Evolutionary conservation across 768 basidiomycete species (phyloP).

Genomic region (Mycena polygramma): DNA sequence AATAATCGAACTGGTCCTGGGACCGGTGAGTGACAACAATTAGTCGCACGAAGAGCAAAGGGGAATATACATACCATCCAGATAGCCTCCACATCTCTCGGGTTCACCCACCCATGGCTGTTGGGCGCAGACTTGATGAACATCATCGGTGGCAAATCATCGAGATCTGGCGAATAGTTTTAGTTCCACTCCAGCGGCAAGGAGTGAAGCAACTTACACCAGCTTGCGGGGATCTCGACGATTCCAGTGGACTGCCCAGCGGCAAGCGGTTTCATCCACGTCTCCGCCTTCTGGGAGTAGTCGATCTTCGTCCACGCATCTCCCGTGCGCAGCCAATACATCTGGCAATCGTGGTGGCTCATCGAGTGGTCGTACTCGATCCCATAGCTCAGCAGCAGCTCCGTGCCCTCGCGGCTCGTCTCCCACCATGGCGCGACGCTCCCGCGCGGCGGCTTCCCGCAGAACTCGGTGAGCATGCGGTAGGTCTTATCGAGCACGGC

Average conservation of each 20-base stretch:
- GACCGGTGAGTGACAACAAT: no score
- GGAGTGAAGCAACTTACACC: slow-evolving; percentile 60
- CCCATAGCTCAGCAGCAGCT: slow-evolving; percentile 76
- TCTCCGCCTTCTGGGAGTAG: slow-evolving; percentile 66
- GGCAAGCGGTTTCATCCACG: slow-evolving; percentile 82
- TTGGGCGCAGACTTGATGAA: slow-evolving; percentile 78
- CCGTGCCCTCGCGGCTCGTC: slow-evolving; percentile 73
- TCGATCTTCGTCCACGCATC: slow-evolving; percentile 84
- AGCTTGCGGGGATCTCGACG: slow-evolving; percentile 75
- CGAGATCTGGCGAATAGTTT: slow-evolving; percentile 45
- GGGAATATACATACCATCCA: slow-evolving; percentile 65
- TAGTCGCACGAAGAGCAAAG: not conserved
- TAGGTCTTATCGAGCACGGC: slow-evolving; percentile 78
- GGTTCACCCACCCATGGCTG: slow-evolving; percentile 81
- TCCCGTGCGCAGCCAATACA: slow-evolving; percentile 76
- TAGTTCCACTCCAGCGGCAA: no score
- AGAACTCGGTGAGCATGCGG: slow-evolving; percentile 75
- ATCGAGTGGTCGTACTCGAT: slow-evolving; percentile 73
- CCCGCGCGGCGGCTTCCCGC: slow-evolving; percentile 67
- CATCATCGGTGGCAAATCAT: slow-evolving; percentile 85
- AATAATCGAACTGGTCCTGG: slow-evolving; percentile 28
- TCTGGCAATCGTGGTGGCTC: slow-evolving; percentile 62
- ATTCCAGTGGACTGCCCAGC: slow-evolving; percentile 74
- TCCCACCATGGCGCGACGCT: slow-evolving; percentile 89
- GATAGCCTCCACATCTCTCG: slow-evolving; percentile 74